Percentiles rank a stretch among this genome's conserved stretches.
Evolutionary conservation across 2,329 filamentous ascomycete genomes (phyloP).

Genomic region (Metarhizium robertsii): DNA sequence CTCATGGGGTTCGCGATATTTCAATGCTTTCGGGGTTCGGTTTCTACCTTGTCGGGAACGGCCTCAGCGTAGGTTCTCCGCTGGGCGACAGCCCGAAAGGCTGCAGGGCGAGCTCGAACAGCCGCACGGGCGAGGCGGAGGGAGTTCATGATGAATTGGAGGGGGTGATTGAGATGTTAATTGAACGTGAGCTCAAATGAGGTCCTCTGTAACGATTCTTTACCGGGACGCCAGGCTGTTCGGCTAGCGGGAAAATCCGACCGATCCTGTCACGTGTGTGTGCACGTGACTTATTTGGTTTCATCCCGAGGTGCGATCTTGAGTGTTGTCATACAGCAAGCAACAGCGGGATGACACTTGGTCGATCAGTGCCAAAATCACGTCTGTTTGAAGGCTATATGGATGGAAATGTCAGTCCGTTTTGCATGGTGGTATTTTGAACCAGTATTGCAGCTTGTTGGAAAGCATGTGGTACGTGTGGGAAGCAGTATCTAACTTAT

Average conservation of each 20-base stretch:
- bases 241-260: constrained; percentile 33
- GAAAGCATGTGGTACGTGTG: too few relatives aligned
- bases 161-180: constrained; percentile 40
- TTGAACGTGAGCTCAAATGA: constrained; percentile 30
- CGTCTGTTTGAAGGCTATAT: too few relatives aligned
- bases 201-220: constrained; percentile 39
- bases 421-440: too few relatives aligned
- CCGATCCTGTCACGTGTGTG: constrained; percentile 18
- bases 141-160: constrained; percentile 72
- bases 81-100: constrained; percentile 67
- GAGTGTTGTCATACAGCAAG: too few relatives aligned
- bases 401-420: too few relatives aligned
- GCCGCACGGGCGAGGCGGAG: constrained; percentile 86
- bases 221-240: constrained; percentile 30
- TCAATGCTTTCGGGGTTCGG: constrained; percentile 13
- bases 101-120: constrained; percentile 71
- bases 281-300: constrained; percentile 19
- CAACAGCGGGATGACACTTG: too few relatives aligned
- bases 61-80: constrained; percentile 88
- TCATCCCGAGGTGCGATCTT: background rate
- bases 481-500: too few relatives aligned
- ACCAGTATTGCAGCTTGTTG: too few relatives aligned
- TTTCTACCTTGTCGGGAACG: constrained; percentile 66
- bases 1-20: constrained; percentile 7
- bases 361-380: too few relatives aligned